A percentile compares a stretch with the other conserved stretches of the same genome.
Evolutionary conservation across 768 basidiomycete species (phyloP).

Genomic region (Podaxis sp.): DNA sequence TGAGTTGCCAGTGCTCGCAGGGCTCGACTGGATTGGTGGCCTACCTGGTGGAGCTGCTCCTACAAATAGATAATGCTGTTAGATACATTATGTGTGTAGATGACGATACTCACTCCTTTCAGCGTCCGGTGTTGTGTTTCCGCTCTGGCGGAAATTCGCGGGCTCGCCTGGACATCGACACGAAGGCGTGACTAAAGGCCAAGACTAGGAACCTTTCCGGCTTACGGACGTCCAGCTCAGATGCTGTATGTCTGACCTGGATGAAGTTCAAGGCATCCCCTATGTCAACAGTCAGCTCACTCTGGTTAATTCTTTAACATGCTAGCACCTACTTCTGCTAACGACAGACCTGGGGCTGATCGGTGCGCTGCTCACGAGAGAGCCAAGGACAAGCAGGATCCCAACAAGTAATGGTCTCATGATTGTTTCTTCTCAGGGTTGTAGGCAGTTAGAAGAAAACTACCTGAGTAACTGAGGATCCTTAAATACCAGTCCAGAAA

Average conservation of each 20-base stretch:
- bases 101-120: not conserved
- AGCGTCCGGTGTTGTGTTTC: slow-evolving; percentile 3
- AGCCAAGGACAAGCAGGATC: not conserved
- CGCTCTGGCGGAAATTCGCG: not conserved
- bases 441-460: not conserved
- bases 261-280: not conserved
- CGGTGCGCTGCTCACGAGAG: not conserved
- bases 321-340: not conserved
- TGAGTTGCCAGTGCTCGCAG: not conserved
- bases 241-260: not conserved
- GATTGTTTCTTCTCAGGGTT: not conserved
- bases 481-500: not conserved
- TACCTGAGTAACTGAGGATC: not conserved
- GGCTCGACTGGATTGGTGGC: not conserved
- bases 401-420: not conserved
- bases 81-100: not conserved
- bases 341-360: not conserved
- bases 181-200: not conserved
- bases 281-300: not conserved
- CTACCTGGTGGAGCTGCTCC: not conserved
- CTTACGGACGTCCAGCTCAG: not conserved
- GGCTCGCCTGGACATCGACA: not conserved
- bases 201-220: not conserved
- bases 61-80: not conserved
- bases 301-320: not conserved